Base-by-base conservation (phyloP, 352 stramenopile species). In the Globisporangium uncinulatum region DNA sequence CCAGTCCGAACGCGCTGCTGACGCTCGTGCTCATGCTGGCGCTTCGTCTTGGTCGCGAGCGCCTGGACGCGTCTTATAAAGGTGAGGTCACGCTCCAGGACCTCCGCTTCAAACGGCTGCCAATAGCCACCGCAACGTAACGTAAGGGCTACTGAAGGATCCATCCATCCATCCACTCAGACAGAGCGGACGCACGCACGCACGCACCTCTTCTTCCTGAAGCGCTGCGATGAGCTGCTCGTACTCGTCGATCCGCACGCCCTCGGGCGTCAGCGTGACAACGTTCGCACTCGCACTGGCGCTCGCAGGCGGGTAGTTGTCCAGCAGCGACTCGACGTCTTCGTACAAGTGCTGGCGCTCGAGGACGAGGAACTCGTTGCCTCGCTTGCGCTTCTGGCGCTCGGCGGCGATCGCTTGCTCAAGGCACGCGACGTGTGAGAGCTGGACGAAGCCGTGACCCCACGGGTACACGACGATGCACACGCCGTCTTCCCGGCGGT, bases 331-430 rank as follows among this genome's bases (percentile, higher is more conserved):
- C 67, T 82, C 75, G 47, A 90, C 73, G 43, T 90, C 73, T 48
- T 88, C 80, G 51, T 71, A 88, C 36, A 90, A 49, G 45, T 86
- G 80, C 66, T 90, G 75, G 56, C 87, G 75, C 53, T 92, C 75
- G 0, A 92, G 63, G 21, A 69, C 65, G 29, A 85, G 61, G 51
- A 82, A 82, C 57, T 83, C 65, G 49, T 76, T 78, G 51, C 59
- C 24, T 29, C 24, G 73, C 31, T 59, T 63, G 58, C 74, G 73
- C 44, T 84, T 86, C 58, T 75, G 73, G 6, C 70, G 57, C 39
- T 79, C 56, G 15, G 66, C 69, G 4, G 61, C 54, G 48, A 79
- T 57, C 19, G 70, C 70, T 36, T 68, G 47, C 1, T 76, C 60
- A 31, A 80, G 62, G 46, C 73, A 72, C 57, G 83, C 64, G 19